These are phyloP conservation scores for Termitomyces sp. DNA, from an alignment of 768 basidiomycete genomes.

Conservation along the genomic window DNA sequence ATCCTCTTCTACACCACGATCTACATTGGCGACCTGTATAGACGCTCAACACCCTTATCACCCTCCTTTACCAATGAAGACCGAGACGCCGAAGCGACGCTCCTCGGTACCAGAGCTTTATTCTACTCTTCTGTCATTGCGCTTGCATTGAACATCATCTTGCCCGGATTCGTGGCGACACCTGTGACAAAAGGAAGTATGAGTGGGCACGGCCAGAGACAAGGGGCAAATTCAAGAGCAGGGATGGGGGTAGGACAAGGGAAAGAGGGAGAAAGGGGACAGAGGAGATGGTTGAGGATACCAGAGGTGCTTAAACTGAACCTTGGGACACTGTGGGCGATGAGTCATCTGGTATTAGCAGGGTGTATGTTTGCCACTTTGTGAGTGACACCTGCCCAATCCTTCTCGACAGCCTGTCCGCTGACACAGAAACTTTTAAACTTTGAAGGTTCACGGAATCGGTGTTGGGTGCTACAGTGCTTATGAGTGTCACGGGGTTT, in stretches of 20 bases:
- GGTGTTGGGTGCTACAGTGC: conserved; percentile 64
- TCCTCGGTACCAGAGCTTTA: conserved; percentile 79
- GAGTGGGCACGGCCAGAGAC: background rate
- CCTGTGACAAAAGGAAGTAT: conserved; percentile 6
- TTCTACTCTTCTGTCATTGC: conserved; percentile 72
- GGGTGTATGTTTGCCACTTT: conserved; percentile 77
- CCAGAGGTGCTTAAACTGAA: conserved; percentile 49
- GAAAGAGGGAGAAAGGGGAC: background rate
- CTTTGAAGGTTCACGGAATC: conserved; percentile 61
- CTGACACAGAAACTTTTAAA: background rate
- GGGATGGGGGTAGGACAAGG: background rate
- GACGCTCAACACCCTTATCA: conserved; percentile 31
- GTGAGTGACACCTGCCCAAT: conserved; percentile 40
- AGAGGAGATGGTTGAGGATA: conserved; percentile 18
- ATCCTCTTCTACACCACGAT: conserved; percentile 83
- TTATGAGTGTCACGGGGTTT: conserved; percentile 79
- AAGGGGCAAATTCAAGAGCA: background rate
- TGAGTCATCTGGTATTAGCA: conserved; percentile 70
- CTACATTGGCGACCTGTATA: conserved; percentile 87
- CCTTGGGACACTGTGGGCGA: conserved; percentile 71
- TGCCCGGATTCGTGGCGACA: conserved; percentile 58
- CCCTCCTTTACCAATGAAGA: conserved; percentile 16
- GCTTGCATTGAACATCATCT: conserved; percentile 58
- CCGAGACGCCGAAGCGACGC: conserved; percentile 65
- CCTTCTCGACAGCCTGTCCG: background rate